Evolutionary conservation across 345 rosid species (phyloP).

Genomic region (Luvunga scandens): DNA sequence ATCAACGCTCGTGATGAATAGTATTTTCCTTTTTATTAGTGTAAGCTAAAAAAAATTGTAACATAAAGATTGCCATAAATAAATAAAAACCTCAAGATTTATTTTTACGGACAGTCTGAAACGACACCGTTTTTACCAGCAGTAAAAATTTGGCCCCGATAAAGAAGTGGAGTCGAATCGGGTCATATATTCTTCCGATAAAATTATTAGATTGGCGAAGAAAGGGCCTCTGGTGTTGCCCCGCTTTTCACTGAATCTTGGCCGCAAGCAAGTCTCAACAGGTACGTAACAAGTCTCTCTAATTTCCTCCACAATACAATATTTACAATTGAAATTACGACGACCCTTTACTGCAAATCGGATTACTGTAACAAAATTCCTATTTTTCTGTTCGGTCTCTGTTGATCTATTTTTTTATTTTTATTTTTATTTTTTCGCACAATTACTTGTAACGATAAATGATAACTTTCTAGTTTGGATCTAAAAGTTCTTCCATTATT

Average conservation of each 20-base stretch:
- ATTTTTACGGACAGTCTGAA: background rate
- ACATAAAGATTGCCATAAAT: too few species aligned
- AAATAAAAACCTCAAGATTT: too few species aligned
- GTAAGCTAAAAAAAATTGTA: too few species aligned
- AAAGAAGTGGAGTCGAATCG: background rate
- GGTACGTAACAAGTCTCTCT: background rate
- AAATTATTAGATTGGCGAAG: background rate
- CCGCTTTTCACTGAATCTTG: background rate
- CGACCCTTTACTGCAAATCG: background rate
- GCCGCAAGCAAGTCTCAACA: background rate
- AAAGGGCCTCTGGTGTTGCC: background rate
- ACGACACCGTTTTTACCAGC: background rate
- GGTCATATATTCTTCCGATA: background rate
- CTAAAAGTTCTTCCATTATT: background rate
- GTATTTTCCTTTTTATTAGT: too few species aligned
- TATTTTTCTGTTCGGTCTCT: background rate
- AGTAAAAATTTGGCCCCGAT: background rate
- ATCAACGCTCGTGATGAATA: too few species aligned
- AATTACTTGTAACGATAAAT: too few species aligned
- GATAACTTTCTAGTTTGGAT: too few species aligned
- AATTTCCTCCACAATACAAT: background rate
- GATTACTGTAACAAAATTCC: background rate
- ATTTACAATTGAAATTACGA: background rate
- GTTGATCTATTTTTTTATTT: background rate
- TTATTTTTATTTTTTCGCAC: background rate